Conservation (phyloP, 2,329 filamentous ascomycete genomes). For the Pochonia chlamydosporia region DNA sequence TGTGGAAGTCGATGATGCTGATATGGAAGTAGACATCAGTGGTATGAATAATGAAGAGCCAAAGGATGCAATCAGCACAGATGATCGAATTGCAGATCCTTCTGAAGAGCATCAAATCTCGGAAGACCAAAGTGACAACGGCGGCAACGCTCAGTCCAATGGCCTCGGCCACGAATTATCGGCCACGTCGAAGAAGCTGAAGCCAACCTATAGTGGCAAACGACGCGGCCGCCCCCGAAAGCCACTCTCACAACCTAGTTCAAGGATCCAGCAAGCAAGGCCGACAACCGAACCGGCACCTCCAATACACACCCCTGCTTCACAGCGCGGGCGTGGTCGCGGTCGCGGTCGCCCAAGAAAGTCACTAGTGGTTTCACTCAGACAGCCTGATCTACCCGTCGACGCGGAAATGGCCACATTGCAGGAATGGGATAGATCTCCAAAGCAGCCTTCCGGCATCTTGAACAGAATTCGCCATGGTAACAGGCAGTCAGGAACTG, state of each 20-base stretch:
- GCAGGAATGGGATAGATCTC: neutral
- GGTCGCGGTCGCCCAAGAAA: conserved; percentile 23
- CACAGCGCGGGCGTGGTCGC: conserved; percentile 18
- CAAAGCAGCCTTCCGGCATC: neutral
- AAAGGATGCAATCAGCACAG: conserved; percentile 32
- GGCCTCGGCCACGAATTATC: conserved; percentile 8
- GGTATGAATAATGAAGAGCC: conserved; percentile 7
- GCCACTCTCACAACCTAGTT: conserved; percentile 11
- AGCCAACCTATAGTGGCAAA: conserved; percentile 9
- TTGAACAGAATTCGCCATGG: too few species aligned
- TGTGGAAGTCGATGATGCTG: conserved; percentile 38
- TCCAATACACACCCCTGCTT: neutral
- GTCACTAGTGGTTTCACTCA: neutral
- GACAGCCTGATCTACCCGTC: neutral
- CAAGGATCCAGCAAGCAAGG: conserved; percentile 1
- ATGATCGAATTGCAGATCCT: conserved; percentile 15
- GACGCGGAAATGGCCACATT: neutral
- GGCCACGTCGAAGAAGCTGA: neutral
- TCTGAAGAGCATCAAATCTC: neutral
- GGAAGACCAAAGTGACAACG: neutral
- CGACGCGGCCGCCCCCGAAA: conserved; percentile 27
- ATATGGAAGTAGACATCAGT: conserved; percentile 20
- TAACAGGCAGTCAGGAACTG: neutral
- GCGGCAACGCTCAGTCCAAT: neutral
- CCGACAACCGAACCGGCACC: neutral